Evolutionary conservation across 148 eudicot genomes (phyloP).

Genomic region (Pharnaceum exiguum): DNA sequence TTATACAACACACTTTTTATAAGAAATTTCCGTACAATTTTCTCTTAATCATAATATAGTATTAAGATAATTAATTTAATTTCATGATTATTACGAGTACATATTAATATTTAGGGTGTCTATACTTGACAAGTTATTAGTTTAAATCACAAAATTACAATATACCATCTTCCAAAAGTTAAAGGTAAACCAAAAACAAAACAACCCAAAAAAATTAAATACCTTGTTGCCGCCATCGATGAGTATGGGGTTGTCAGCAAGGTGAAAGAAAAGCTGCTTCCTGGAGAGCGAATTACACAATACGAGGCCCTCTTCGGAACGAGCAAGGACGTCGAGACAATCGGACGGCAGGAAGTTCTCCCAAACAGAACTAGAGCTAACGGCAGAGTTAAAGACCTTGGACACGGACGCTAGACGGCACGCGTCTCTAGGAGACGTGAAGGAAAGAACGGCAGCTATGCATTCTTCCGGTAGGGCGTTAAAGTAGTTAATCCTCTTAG

Average conservation of each 20-base stretch:
- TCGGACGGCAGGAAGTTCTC: slow-evolving; percentile 9
- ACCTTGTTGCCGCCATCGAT: slow-evolving; percentile 20
- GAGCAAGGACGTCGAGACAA: slow-evolving; percentile 10
- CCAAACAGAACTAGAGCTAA: slow-evolving; percentile 7
- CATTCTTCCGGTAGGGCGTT: slow-evolving; percentile 17
- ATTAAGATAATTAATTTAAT: no score
- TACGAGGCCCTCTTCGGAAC: neutral
- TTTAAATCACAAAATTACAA: no score
- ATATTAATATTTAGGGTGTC: no score
- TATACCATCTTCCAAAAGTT: no score
- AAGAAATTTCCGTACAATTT: no score
- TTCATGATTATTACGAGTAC: no score
- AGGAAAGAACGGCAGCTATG: neutral
- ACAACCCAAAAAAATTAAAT: no score
- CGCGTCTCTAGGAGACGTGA: slow-evolving; percentile 12
- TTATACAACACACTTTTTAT: no score
- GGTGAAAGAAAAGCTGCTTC: slow-evolving; percentile 23
- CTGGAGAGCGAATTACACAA: neutral
- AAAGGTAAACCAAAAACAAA: no score
- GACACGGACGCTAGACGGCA: slow-evolving; percentile 9
- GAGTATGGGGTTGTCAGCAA: slow-evolving; percentile 10
- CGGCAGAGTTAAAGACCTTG: neutral
- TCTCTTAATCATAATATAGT: no score
- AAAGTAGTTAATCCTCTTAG: no score
- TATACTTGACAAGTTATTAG: no score